Percentiles rank a stretch among this genome's conserved stretches.
Evolutionary conservation across 164 flowering plant genomes (phyloP).

Genomic region (Vitis cinerea): DNA sequence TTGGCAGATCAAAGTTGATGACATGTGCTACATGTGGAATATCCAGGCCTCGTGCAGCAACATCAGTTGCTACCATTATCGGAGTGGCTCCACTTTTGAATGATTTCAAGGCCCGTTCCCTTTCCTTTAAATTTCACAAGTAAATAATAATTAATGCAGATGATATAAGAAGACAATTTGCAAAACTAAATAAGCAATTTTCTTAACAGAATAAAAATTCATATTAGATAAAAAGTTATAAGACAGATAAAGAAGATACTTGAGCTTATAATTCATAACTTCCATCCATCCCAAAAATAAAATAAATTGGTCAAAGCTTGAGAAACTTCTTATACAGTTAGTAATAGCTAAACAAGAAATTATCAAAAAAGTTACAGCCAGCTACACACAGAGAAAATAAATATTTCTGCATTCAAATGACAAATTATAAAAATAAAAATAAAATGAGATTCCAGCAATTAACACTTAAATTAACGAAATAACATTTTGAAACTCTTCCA

Average conservation of each 20-base stretch:
- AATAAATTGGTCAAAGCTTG: too few species aligned
- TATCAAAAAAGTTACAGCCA: background rate
- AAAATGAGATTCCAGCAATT: background rate
- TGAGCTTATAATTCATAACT: too few species aligned
- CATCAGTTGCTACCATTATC: conserved; percentile 73
- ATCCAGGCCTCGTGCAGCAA: conserved; percentile 72
- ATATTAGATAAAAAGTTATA: too few species aligned
- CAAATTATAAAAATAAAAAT: background rate
- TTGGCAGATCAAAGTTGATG: conserved; percentile 72
- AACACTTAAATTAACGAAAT: background rate
- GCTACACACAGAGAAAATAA: background rate
- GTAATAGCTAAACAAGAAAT: background rate
- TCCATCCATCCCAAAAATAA: too few species aligned
- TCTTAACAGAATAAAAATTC: too few species aligned
- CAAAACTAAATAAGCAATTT: background rate
- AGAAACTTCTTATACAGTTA: too few species aligned
- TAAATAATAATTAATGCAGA: background rate
- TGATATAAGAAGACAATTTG: background rate
- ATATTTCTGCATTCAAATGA: background rate
- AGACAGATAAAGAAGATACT: background rate
- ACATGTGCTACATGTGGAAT: conserved; percentile 73
- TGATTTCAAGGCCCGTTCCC: conserved; percentile 56
- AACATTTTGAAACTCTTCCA: background rate
- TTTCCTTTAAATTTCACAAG: conserved; percentile 33
- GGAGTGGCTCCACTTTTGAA: conserved; percentile 58